Conservation (phyloP, 192 early-diverging fungal species). For the Dimargaris verticillata region DNA sequence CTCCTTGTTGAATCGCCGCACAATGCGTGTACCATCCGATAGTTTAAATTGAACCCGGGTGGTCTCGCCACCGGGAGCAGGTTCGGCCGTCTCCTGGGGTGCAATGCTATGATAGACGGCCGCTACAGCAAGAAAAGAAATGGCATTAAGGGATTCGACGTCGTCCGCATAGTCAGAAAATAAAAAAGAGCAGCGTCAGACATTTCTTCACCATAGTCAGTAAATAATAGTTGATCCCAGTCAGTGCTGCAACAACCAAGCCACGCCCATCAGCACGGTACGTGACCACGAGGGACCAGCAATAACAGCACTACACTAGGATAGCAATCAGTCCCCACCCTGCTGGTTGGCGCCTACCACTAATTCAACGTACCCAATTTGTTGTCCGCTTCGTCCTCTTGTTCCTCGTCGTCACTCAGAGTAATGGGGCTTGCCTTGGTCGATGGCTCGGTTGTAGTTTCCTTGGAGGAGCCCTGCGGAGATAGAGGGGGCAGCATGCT, state of each 20-base stretch:
- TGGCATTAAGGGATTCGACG: no score
- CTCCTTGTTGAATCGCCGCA: conserved; percentile 58
- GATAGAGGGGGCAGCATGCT: not conserved
- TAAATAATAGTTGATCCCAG: no score
- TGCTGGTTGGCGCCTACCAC: no score
- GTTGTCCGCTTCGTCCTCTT: conserved; percentile 19
- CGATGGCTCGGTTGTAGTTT: not conserved
- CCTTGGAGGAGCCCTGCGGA: not conserved
- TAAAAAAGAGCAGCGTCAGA: no score
- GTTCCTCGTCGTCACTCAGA: conserved; percentile 11
- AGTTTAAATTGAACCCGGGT: conserved; percentile 74
- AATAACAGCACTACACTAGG: no score
- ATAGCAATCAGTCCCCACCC: no score
- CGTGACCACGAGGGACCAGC: no score
- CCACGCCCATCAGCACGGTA: no score
- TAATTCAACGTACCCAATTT: conserved; percentile 1
- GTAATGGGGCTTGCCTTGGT: conserved; percentile 15
- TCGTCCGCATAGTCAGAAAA: no score
- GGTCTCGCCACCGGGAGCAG: conserved; percentile 31
- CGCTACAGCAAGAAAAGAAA: not conserved
- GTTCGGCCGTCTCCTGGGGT: conserved; percentile 16
- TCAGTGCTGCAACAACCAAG: no score
- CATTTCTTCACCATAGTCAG: no score
- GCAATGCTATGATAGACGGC: conserved; percentile 22
- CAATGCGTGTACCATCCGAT: conserved; percentile 57